Evolutionary conservation across 169 alveolate species (phyloP), one percentile per base, ranked within the genome.

Genomic region (Neospora caninum): DNA sequence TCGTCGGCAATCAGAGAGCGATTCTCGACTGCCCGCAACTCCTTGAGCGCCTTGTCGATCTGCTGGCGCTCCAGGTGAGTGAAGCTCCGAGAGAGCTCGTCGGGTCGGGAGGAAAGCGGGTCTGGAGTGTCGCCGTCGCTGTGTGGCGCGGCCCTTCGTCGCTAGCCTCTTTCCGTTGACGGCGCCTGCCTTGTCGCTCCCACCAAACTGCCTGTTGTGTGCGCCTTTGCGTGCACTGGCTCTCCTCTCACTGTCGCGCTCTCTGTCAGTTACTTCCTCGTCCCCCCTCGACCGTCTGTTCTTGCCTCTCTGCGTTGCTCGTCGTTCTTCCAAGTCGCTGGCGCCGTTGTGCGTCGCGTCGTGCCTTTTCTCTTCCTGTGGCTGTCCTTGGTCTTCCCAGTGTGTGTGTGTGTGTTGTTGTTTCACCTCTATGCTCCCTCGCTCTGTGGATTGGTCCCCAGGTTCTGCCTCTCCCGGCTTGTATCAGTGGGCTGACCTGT

Each of bases 391-490:
- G 22, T 13, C 43, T 29, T 64, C 20, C 73, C 73, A 22, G 73
- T 78, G 39, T 78, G n/a, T 78, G 1, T 78, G 83, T 9, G n/a
- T 25, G 86, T 13, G 41, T n/a, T 10, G 29, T 4, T 4, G n/a
- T 9, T 43, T 20, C 86, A 16, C 86, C 86, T n/a, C 13, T 16
- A 1, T n/a, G 39, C 89, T 38, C 41, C 42, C 20, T 73, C 7
- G 25, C 39, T 36, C 84, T 2, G 13, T 36, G 43, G 18, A 6
- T 7, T 82, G 53, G 67, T 41, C 67, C 41, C 38, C 93, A 89
- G 88, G 34, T 82, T 22, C 49, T 89, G 18, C 93, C 93, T 39
- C 70, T 89, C 41, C 93, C 93, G 18, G 93, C 43, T 82, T 42
- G 64, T 41, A 78, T 89, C 54, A 58, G 87, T 31, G 93, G 93